phyloP scores from a whole-genome alignment of 345 rosid species.

The Chamaenerion angustifolium region DNA sequence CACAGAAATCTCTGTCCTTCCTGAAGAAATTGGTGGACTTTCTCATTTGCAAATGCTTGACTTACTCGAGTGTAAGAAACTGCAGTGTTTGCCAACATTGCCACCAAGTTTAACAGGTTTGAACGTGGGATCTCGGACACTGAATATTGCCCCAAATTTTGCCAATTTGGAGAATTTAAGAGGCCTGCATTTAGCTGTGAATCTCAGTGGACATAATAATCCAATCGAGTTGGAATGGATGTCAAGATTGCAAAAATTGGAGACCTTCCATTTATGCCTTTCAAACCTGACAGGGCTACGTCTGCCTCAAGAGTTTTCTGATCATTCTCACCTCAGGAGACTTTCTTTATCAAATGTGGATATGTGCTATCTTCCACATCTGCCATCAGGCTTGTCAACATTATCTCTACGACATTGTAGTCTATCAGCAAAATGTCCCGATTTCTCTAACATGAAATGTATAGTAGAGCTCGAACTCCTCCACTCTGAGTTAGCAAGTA shows the following conservation, averaged over 20 bases:
- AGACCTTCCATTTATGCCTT: constrained; percentile 1
- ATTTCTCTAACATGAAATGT: background rate
- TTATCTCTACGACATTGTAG: constrained; percentile 4
- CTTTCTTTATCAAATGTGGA: background rate
- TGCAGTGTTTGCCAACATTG: background rate
- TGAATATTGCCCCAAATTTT: background rate
- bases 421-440: background rate
- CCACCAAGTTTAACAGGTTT: constrained; percentile 2
- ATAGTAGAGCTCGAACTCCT: constrained; percentile 1
- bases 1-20: background rate
- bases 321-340: background rate
- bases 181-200: background rate
- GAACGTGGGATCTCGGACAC: background rate
- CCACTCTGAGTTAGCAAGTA: background rate
- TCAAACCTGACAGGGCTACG: background rate
- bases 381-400: constrained; percentile 2
- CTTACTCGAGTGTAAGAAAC: constrained; percentile 2
- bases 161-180: background rate
- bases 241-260: background rate
- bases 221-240: background rate
- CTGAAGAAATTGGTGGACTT: background rate
- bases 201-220: background rate
- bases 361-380: background rate
- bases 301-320: background rate
- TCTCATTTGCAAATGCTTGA: background rate